Evolutionary conservation across 495 filamentous ascomycete genomes (phyloP).

Genomic region (Daldinia childiae): DNA sequence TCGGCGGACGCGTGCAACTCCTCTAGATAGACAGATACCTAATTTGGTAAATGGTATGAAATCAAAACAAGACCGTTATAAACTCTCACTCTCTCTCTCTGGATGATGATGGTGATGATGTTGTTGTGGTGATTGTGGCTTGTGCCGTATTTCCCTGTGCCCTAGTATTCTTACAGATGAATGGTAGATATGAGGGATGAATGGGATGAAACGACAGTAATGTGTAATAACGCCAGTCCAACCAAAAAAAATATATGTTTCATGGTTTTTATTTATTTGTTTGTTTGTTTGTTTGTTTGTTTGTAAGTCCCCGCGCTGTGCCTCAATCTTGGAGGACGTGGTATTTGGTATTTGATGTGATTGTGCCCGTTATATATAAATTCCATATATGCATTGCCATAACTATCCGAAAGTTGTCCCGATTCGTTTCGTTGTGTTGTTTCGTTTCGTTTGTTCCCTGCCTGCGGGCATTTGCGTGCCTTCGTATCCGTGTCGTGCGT

Average conservation of each 20-base stretch:
- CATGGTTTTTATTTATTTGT: too few species aligned
- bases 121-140: background rate
- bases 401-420: background rate
- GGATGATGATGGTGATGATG: background rate
- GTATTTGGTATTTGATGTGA: background rate
- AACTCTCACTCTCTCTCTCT: background rate
- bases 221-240: background rate
- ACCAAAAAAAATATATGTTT: background rate
- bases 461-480: background rate
- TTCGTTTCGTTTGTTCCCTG: background rate
- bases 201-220: background rate
- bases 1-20: background rate
- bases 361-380: background rate
- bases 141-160: conserved; percentile 2
- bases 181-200: background rate
- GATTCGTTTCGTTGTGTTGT: background rate
- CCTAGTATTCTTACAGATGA: conserved; percentile 5
- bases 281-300: background rate
- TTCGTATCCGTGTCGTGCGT: background rate
- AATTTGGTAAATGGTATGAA: background rate
- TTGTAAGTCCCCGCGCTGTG: background rate
- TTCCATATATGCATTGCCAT: background rate
- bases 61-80: conserved; percentile 1
- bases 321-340: conserved; percentile 11
- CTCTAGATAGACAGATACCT: background rate